A percentile compares a stretch with the other conserved stretches of the same genome.
phyloP scores from a whole-genome alignment of 2,329 filamentous ascomycete species.

The Epichloe elymi region DNA sequence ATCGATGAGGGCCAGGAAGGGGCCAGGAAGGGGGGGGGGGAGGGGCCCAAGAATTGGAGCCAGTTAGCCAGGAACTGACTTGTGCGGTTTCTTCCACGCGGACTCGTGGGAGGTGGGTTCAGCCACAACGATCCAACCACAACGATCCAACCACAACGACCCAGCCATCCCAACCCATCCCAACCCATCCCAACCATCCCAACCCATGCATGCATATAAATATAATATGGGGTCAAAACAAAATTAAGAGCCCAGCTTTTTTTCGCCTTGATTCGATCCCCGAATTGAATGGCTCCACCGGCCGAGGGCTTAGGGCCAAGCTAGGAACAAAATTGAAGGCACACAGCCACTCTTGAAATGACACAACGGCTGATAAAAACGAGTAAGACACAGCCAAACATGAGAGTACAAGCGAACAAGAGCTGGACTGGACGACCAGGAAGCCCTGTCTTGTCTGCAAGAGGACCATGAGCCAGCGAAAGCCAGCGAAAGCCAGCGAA shows the following conservation, averaged over 20 bases:
- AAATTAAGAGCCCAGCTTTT: neutral
- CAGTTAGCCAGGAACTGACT: constrained; percentile 4
- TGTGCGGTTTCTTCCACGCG: neutral
- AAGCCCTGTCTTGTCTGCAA: neutral
- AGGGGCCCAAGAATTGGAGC: constrained; percentile 1
- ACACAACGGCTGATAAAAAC: neutral
- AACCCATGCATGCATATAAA: neutral
- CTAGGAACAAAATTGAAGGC: neutral
- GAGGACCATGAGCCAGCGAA: too few relatives aligned
- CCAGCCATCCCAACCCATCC: too few relatives aligned
- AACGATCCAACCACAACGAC: neutral
- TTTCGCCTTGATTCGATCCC: neutral
- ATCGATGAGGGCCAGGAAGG: constrained; percentile 7
- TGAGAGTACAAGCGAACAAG: neutral
- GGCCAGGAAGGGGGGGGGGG: constrained; percentile 7
- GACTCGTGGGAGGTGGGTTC: neutral
- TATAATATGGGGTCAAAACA: neutral
- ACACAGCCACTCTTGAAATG: constrained; percentile 2
- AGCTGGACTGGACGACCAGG: neutral
- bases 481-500: too few relatives aligned
- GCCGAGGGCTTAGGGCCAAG: neutral
- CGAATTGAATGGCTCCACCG: neutral
- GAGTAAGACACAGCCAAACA: neutral
- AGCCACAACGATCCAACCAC: neutral
- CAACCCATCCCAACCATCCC: too few relatives aligned